Evolutionary conservation across 2,329 filamentous ascomycete species (phyloP).

Genomic region (Nemania sp.): DNA sequence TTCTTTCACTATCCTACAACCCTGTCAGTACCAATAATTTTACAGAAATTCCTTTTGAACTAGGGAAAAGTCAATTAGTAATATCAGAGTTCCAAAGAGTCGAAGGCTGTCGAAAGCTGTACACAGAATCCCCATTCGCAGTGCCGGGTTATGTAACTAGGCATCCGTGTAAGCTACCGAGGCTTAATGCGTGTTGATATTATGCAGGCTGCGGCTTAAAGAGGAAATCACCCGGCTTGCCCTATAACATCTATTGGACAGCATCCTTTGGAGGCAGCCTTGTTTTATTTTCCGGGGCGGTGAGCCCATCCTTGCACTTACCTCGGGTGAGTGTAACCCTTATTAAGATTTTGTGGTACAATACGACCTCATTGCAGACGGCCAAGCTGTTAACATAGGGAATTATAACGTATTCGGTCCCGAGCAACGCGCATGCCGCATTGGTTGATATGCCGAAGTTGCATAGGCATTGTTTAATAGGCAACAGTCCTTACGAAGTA

Average conservation of each 20-base stretch:
- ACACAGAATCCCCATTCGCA: not conserved
- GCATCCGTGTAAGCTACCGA: not conserved
- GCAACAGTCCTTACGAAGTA: not conserved
- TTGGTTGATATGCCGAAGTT: not conserved
- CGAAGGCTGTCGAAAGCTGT: not conserved
- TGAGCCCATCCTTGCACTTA: not conserved
- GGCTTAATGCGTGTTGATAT: not conserved
- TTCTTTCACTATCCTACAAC: not conserved
- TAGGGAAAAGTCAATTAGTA: not conserved
- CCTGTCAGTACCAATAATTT: not conserved
- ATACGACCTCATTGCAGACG: not conserved
- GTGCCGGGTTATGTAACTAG: not conserved
- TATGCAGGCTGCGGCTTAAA: not conserved
- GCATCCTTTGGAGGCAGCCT: not conserved
- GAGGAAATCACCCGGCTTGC: not conserved
- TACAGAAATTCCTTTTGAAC: not conserved
- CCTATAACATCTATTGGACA: not conserved
- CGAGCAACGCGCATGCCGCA: not conserved
- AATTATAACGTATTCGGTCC: not conserved
- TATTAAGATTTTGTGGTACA: not conserved
- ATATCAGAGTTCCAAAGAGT: not conserved
- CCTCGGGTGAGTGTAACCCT: not conserved
- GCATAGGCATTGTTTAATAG: not conserved
- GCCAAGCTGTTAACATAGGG: not conserved
- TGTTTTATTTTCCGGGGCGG: not conserved